Conservation (phyloP, 139 green algal species). For the Eudorina sp. region DNA sequence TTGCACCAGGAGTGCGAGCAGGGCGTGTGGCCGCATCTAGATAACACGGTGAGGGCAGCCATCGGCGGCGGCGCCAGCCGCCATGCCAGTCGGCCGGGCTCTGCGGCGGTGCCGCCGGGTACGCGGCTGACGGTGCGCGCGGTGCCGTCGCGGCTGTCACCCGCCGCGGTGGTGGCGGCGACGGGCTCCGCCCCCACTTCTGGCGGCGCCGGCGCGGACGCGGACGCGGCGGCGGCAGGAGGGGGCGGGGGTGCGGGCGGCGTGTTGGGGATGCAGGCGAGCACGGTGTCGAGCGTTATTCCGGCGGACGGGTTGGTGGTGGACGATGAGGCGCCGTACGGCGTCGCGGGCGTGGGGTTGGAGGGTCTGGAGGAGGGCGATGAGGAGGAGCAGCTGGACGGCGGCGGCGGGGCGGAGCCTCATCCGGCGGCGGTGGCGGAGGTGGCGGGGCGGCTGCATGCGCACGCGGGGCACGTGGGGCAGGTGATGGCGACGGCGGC, state of each 20-base stretch:
- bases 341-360: background rate
- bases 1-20: slow-evolving; percentile 33
- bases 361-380: background rate
- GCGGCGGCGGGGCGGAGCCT: background rate
- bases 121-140: background rate
- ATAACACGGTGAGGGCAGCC: background rate
- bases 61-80: background rate
- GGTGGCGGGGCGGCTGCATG: slow-evolving; percentile 20
- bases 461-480: slow-evolving; percentile 14
- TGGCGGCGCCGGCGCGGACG: background rate
- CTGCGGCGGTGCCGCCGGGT: background rate
- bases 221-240: background rate
- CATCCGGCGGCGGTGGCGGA: slow-evolving; percentile 2
- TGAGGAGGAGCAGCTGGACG: background rate
- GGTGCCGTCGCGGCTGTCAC: background rate
- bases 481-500: slow-evolving; percentile 36
- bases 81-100: background rate
- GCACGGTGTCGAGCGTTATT: background rate
- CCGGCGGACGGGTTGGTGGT: background rate
- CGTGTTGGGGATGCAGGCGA: background rate
- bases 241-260: background rate
- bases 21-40: slow-evolving; percentile 40
- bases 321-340: background rate
- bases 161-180: background rate
- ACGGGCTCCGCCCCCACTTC: background rate